A percentile compares a stretch with the other conserved stretches of the same genome.
These are phyloP conservation scores for Ramicandelaber brevisporus DNA, from an alignment of 192 early-diverging fungal genomes.

Conservation along the genomic window DNA sequence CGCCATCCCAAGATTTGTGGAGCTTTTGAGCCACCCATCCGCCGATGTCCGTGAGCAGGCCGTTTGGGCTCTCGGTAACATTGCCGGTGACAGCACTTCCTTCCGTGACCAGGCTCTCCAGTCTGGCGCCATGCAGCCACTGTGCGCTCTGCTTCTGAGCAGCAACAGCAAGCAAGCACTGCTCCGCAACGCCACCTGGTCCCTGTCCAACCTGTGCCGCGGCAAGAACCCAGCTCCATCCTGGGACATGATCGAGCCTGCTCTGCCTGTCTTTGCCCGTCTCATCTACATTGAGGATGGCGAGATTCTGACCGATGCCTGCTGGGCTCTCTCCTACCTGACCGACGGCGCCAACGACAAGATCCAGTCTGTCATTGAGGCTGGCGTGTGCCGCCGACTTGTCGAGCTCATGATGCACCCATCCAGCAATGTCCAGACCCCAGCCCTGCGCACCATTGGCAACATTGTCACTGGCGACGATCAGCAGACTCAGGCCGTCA, in stretches of 20 bases:
- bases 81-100: conserved; percentile 82
- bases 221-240: conserved; percentile 91
- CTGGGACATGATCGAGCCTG: conserved; percentile 69
- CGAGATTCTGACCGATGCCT: conserved; percentile 92
- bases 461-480: conserved; percentile 99
- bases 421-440: conserved; percentile 78
- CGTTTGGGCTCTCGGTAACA: conserved; percentile 98
- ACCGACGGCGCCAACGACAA: conserved; percentile 93
- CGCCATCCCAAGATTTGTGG: conserved; percentile 78
- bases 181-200: conserved; percentile 98
- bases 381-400: conserved; percentile 76
- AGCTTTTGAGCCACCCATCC: conserved; percentile 55
- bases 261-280: conserved; percentile 70
- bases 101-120: conserved; percentile 79
- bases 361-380: conserved; percentile 93
- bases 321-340: conserved; percentile 99
- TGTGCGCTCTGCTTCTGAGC: conserved; percentile 62
- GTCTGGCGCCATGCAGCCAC: conserved; percentile 59
- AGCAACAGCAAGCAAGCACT: conserved; percentile 85
- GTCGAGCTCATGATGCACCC: conserved; percentile 82
- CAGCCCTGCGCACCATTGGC: conserved; percentile 86
- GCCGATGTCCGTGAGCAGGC: conserved; percentile 92
- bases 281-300: conserved; percentile 78
- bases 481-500: conserved; percentile 82
- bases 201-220: conserved; percentile 94